Percentiles rank a stretch among this genome's conserved stretches.
phyloP scores from a whole-genome alignment of 2,329 filamentous ascomycete genomes.

The Lachnellula suecica region DNA sequence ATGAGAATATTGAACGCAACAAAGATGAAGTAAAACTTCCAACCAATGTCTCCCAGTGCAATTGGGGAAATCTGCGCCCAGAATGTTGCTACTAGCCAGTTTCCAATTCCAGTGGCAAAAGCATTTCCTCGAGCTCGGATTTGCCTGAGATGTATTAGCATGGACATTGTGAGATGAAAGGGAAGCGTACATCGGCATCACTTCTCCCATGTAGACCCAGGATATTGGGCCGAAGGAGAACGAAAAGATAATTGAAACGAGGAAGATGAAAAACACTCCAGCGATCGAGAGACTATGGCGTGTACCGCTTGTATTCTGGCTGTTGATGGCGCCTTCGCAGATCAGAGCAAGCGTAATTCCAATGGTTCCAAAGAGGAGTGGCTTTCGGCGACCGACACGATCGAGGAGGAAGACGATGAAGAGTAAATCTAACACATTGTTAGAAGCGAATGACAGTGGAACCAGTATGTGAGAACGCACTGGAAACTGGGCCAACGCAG shows the following conservation, averaged over 20 bases:
- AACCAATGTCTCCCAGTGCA: conserved; percentile 46
- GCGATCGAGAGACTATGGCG: conserved; percentile 52
- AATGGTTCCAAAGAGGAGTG: conserved; percentile 52
- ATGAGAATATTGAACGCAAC: conserved; percentile 36
- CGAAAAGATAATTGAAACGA: conserved; percentile 58
- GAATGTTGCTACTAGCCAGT: conserved; percentile 58
- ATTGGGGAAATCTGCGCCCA: conserved; percentile 59
- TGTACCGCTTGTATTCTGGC: conserved; percentile 42
- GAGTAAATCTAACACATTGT: conserved; percentile 46
- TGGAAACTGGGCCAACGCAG: conserved; percentile 51
- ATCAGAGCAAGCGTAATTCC: conserved; percentile 56
- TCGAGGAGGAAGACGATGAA: conserved; percentile 59
- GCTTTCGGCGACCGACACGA: conserved; percentile 49
- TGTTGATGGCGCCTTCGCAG: conserved; percentile 59
- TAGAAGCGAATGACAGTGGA: neutral
- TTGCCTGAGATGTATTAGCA: conserved; percentile 64
- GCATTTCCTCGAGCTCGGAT: conserved; percentile 60
- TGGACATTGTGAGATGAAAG: conserved; percentile 51
- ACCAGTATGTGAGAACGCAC: conserved; percentile 12
- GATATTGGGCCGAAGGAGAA: conserved; percentile 58
- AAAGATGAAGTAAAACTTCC: conserved; percentile 59
- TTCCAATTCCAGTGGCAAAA: conserved; percentile 57
- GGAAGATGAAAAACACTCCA: conserved; percentile 66
- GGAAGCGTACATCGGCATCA: conserved; percentile 3
- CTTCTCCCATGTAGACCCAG: conserved; percentile 33